phyloP scores from a whole-genome alignment of 306 rosid species.

The Senna tora region DNA sequence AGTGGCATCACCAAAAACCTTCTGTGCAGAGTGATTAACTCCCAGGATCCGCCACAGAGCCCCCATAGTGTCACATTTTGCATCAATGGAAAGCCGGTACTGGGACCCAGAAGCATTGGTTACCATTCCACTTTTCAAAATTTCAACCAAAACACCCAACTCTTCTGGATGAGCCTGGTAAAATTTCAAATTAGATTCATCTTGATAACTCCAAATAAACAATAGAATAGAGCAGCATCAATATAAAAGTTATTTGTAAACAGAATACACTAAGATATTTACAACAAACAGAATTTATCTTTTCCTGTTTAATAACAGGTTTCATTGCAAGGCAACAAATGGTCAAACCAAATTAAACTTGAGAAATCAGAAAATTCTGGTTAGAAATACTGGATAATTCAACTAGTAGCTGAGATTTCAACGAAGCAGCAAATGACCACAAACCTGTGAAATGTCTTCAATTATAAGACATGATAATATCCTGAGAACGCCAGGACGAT shows the following conservation, averaged over 20 bases:
- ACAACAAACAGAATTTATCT: constrained; percentile 20
- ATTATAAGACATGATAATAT: constrained; percentile 84
- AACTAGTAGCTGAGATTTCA: constrained; percentile 5
- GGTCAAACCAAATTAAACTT: constrained; percentile 31
- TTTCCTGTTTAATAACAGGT: constrained; percentile 14
- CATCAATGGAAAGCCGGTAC: constrained; percentile 78
- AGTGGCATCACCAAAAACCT: constrained; percentile 94
- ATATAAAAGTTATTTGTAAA: constrained; percentile 31
- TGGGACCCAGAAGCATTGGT: constrained; percentile 82
- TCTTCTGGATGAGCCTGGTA: constrained; percentile 94
- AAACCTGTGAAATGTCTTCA: constrained; percentile 89
- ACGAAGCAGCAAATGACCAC: constrained; percentile 30
- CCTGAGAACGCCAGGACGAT: constrained; percentile 91
- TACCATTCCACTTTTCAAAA: constrained; percentile 96
- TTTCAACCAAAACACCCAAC: constrained; percentile 83
- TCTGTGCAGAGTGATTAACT: constrained; percentile 76
- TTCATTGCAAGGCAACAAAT: constrained; percentile 1
- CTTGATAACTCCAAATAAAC: constrained; percentile 36
- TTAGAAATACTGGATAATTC: not conserved
- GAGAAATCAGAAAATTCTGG: constrained; percentile 1
- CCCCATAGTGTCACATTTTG: constrained; percentile 96
- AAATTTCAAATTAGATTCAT: constrained; percentile 39
- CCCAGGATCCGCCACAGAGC: constrained; percentile 87
- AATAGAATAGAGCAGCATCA: constrained; percentile 28
- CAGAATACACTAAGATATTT: constrained; percentile 23